Conservation (phyloP, 2,329 filamentous ascomycete species). For the Nemania serpens region DNA sequence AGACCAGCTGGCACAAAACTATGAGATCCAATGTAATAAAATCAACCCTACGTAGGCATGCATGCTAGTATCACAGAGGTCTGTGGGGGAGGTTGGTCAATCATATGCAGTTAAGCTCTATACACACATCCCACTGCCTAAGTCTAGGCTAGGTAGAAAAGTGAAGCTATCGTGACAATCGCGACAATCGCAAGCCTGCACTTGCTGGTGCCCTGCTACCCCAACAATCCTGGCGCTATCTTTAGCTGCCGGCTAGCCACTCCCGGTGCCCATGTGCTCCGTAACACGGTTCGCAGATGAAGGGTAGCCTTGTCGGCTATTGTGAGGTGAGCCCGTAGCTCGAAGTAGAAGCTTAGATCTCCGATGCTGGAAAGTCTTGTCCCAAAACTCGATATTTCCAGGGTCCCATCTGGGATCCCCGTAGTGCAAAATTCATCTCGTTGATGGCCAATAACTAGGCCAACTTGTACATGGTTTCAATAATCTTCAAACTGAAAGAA, state of each 20-base stretch:
- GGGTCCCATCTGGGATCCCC: too few relatives aligned
- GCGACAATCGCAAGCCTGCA: slow-evolving; percentile 9
- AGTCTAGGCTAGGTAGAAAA: slow-evolving; percentile 3
- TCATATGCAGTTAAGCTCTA: background rate
- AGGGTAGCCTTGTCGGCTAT: background rate
- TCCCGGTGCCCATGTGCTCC: background rate
- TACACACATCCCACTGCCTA: background rate
- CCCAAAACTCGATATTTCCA: too few relatives aligned
- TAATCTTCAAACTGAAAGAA: too few relatives aligned
- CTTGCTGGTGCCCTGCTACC: background rate
- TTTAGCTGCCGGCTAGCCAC: background rate
- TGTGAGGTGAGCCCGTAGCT: background rate
- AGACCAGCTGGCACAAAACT: too few relatives aligned
- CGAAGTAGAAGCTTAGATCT: too few relatives aligned
- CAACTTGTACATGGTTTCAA: too few relatives aligned
- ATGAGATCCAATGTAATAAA: too few relatives aligned
- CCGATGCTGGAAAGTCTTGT: background rate
- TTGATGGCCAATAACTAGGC: too few relatives aligned
- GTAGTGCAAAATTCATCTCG: too few relatives aligned
- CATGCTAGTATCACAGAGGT: background rate
- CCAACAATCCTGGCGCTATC: background rate
- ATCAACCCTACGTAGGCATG: background rate
- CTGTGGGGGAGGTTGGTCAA: background rate
- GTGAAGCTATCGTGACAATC: slow-evolving; percentile 22
- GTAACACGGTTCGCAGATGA: slow-evolving; percentile 3